Conservation (phyloP, 1,139 yeast species). For the Kodamaea anthophila region DNA sequence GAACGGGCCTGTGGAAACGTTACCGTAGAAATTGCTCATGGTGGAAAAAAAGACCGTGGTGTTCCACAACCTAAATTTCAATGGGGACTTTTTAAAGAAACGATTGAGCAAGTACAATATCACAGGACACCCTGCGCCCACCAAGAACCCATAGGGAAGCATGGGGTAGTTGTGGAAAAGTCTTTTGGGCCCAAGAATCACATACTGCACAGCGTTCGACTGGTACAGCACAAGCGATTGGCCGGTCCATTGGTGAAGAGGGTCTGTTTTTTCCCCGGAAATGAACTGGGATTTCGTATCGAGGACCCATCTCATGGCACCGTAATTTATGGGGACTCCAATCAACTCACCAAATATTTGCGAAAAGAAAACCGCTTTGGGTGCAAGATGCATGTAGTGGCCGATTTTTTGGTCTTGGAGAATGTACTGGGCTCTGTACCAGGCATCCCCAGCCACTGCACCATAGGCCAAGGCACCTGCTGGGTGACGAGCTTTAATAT, state of each 20-base stretch:
- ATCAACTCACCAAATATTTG: slow-evolving; percentile 42
- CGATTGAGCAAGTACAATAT: slow-evolving; percentile 22
- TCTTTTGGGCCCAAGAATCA: slow-evolving; percentile 40
- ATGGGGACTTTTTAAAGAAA: slow-evolving; percentile 13
- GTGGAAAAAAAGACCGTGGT: slow-evolving; percentile 43
- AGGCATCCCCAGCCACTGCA: slow-evolving; percentile 45
- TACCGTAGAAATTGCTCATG: slow-evolving; percentile 41
- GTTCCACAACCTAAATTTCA: slow-evolving; percentile 34
- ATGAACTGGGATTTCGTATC: slow-evolving; percentile 30
- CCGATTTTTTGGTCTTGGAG: slow-evolving; percentile 43
- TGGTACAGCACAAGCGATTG: slow-evolving; percentile 34
- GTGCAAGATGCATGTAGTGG: slow-evolving; percentile 42
- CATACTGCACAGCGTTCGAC: slow-evolving; percentile 44
- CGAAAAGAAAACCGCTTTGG: slow-evolving; percentile 38
- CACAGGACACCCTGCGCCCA: slow-evolving; percentile 33
- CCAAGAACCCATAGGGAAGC: slow-evolving; percentile 37
- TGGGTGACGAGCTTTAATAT: slow-evolving; percentile 27
- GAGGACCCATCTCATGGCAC: slow-evolving; percentile 40
- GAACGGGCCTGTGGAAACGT: slow-evolving; percentile 40
- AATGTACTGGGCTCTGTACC: slow-evolving; percentile 46
- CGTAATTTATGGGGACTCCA: slow-evolving; percentile 42
- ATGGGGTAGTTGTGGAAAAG: slow-evolving; percentile 33
- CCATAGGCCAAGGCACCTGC: slow-evolving; percentile 43
- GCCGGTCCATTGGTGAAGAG: slow-evolving; percentile 47
- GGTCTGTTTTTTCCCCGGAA: slow-evolving; percentile 31